Evolutionary conservation across 495 filamentous ascomycete genomes (phyloP).

Genomic region (Trichoderma asperelloides): DNA sequence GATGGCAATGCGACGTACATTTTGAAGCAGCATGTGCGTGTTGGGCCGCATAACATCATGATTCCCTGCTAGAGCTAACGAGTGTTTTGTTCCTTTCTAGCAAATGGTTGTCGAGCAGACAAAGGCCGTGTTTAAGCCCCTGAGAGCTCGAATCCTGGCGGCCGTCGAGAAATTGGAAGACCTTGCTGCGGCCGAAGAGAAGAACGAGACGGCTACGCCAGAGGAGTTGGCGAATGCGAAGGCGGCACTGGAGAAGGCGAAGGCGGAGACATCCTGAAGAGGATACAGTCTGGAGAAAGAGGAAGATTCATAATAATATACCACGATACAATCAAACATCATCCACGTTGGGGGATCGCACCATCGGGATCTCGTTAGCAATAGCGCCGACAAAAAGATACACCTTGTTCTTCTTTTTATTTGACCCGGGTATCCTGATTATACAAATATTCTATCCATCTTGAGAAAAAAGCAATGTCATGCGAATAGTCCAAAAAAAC

Average conservation of each 20-base stretch:
- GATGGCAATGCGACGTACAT: conserved; percentile 62
- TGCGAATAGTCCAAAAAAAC: neutral
- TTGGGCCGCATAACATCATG: too few species aligned
- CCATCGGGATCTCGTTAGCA: neutral
- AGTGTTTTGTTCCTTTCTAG: conserved; percentile 34
- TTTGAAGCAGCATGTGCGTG: conserved; percentile 72
- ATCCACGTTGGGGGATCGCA: neutral
- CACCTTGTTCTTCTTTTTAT: neutral
- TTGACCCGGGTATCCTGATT: neutral
- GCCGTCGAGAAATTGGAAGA: conserved; percentile 62
- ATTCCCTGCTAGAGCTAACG: too few species aligned
- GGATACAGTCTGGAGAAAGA: neutral
- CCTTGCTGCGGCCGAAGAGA: conserved; percentile 42
- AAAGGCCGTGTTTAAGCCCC: conserved; percentile 60
- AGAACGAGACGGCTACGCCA: conserved; percentile 47
- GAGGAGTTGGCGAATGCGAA: conserved; percentile 56
- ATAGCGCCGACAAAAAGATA: neutral
- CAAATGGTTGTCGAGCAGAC: conserved; percentile 72
- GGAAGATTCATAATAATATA: neutral
- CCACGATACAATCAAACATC: neutral
- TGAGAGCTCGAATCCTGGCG: conserved; percentile 56
- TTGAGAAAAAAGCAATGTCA: neutral
- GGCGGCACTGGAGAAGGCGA: conserved; percentile 34
- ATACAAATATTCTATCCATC: neutral
- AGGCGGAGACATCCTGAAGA: conserved; percentile 20